Evolutionary conservation across 2,329 filamentous ascomycete genomes (phyloP).

Genomic region (Trichoderma breve): DNA sequence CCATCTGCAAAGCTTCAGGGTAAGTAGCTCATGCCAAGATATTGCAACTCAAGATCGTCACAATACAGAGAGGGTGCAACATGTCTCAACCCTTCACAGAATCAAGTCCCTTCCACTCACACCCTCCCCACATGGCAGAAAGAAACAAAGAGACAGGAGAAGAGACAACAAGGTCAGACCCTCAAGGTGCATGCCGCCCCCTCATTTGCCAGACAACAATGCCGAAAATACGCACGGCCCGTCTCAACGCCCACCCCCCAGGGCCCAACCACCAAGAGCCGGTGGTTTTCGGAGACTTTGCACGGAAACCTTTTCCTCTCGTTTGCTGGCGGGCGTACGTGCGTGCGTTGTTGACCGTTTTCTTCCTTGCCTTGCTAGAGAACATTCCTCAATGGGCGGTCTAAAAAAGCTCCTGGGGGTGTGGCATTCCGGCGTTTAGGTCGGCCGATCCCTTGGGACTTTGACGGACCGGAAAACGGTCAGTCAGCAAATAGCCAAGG

Average conservation of each 20-base stretch:
- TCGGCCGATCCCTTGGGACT: not conserved
- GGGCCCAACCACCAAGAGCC: not conserved
- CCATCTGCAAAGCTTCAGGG: not conserved
- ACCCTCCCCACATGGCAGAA: not conserved
- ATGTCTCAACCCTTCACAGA: not conserved
- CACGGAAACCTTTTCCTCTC: not conserved
- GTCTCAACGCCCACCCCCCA: not conserved
- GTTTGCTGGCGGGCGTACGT: not conserved
- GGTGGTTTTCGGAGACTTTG: constrained; percentile 12
- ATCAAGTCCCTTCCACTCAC: not conserved
- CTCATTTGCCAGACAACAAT: not conserved
- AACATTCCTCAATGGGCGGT: constrained; percentile 12
- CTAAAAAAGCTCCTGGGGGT: not conserved
- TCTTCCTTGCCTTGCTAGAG: not conserved
- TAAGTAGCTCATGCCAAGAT: not conserved
- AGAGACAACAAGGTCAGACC: not conserved
- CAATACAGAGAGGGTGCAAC: not conserved
- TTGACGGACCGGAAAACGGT: not conserved
- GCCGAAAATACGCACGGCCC: not conserved
- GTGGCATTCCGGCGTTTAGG: not conserved
- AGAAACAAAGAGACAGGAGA: not conserved
- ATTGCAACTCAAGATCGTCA: not conserved
- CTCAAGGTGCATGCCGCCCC: constrained; percentile 6
- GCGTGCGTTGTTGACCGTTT: not conserved
- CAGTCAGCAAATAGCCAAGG: not conserved